A percentile compares a stretch with the other conserved stretches of the same genome.
These are phyloP conservation scores for Prillingera fragicola DNA, from an alignment of 1,284 basidiomycete genomes.

Conservation along the genomic window DNA sequence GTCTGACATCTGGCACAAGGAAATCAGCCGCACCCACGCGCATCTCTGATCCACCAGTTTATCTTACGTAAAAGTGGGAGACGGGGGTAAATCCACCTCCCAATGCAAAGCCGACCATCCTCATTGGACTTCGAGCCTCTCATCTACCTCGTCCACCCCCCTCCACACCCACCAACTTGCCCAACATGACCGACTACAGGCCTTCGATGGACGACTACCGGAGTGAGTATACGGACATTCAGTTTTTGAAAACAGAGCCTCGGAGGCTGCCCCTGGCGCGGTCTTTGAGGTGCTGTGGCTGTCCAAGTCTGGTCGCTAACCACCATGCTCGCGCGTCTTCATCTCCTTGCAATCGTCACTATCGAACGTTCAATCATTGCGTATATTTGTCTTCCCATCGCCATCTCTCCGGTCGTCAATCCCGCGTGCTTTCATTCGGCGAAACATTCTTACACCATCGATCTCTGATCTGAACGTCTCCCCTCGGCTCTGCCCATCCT, in stretches of 20 bases:
- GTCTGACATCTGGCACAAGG: no score
- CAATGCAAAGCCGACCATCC: constrained; percentile 5
- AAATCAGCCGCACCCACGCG: no score
- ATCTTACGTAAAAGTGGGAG: not conserved
- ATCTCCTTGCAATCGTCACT: not conserved
- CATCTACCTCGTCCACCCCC: constrained; percentile 1
- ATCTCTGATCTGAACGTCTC: no score
- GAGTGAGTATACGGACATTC: constrained; percentile 19
- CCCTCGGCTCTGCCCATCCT: no score
- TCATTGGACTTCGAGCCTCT: constrained; percentile 10
- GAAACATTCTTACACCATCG: no score
- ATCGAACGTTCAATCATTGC: not conserved
- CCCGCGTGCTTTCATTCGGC: no score
- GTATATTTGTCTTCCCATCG: not conserved
- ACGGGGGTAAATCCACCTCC: constrained; percentile 8
- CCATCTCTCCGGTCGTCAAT: no score
- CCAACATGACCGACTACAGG: constrained; percentile 19
- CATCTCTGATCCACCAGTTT: no score
- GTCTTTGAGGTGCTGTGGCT: not conserved
- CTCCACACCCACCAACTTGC: not conserved
- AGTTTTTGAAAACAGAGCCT: not conserved
- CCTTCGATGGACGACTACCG: constrained; percentile 38
- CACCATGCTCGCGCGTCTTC: not conserved
- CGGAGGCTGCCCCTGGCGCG: not conserved
- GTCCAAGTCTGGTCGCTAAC: not conserved